These are phyloP conservation scores for Chaetomium sp. DNA, from an alignment of 2,329 filamentous ascomycete genomes.

Conservation along the genomic window DNA sequence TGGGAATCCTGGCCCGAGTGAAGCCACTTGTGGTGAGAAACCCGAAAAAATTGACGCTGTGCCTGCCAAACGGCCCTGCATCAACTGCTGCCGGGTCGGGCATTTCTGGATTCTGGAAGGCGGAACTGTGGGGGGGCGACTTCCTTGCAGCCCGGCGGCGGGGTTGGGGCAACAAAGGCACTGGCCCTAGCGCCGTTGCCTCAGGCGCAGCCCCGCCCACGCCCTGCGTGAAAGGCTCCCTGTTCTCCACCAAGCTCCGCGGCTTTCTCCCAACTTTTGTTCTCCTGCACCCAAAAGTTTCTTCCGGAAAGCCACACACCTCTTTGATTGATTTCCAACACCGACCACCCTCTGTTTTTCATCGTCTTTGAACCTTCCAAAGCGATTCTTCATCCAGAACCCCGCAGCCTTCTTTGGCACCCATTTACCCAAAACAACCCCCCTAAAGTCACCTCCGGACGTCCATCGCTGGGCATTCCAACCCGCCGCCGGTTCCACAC, in stretches of 20 bases:
- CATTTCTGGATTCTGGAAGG: not conserved
- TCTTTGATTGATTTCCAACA: conserved; percentile 6
- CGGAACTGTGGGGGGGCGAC: not conserved
- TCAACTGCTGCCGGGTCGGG: too few species aligned
- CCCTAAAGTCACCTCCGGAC: not conserved
- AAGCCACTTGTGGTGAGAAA: not conserved
- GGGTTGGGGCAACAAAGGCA: conserved; percentile 5
- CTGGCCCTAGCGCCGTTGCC: conserved; percentile 5
- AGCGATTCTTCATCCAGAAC: not conserved
- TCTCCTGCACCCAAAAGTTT: conserved; percentile 13
- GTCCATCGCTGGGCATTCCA: conserved; percentile 7
- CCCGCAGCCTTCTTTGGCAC: too few species aligned
- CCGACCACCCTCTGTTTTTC: not conserved
- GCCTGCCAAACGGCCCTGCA: too few species aligned
- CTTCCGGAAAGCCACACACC: conserved; percentile 13
- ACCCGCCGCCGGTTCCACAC: conserved; percentile 7
- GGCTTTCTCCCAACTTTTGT: conserved; percentile 12
- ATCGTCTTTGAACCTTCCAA: conserved; percentile 3
- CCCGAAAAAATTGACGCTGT: not conserved
- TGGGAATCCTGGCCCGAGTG: too few species aligned
- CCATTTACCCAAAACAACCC: not conserved
- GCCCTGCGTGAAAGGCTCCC: conserved; percentile 4
- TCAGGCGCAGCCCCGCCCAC: conserved; percentile 5
- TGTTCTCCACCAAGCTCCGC: conserved; percentile 12
- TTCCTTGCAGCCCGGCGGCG: conserved; percentile 4